Conservation (phyloP, 805 yeast species). For the Sungouiella thailandica region DNA sequence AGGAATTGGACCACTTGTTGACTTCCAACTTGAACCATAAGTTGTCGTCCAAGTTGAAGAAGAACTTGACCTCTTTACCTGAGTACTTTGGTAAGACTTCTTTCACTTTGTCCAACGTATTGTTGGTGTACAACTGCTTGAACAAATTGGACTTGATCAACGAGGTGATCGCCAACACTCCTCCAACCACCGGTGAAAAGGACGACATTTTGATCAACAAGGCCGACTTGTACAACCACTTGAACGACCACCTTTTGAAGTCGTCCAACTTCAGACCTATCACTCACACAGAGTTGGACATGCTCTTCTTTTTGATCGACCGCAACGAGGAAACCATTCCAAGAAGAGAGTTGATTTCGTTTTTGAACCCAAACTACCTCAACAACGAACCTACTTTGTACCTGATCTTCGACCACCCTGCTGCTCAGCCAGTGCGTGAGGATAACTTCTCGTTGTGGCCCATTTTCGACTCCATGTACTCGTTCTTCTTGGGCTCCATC, state of each 20-base stretch:
- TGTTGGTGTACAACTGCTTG: slow-evolving; percentile 37
- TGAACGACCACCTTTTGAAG: slow-evolving; percentile 40
- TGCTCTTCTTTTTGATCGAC: slow-evolving; percentile 37
- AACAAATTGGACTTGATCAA: slow-evolving; percentile 40
- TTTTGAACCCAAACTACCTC: slow-evolving; percentile 54
- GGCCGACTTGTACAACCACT: slow-evolving; percentile 35
- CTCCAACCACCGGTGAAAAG: slow-evolving; percentile 38
- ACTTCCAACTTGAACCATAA: slow-evolving; percentile 38
- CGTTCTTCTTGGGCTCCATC: slow-evolving; percentile 83
- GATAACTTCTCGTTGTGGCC: slow-evolving; percentile 45
- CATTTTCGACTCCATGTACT: slow-evolving; percentile 69
- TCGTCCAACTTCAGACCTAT: slow-evolving; percentile 41
- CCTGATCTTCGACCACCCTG: slow-evolving; percentile 39
- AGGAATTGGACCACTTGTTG: slow-evolving; percentile 30
- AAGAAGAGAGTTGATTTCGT: slow-evolving; percentile 37
- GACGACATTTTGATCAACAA: slow-evolving; percentile 39
- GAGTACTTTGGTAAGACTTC: slow-evolving; percentile 29
- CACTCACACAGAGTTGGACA: slow-evolving; percentile 34
- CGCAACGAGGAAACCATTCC: slow-evolving; percentile 34
- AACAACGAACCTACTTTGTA: slow-evolving; percentile 32
- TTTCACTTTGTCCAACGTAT: slow-evolving; percentile 35
- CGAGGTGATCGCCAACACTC: slow-evolving; percentile 43
- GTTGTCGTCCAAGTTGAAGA: slow-evolving; percentile 33
- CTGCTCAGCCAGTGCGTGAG: slow-evolving; percentile 30
- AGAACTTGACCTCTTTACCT: slow-evolving; percentile 28